phyloP scores from a whole-genome alignment of 148 eudicot genomes.

The Vaccinium myrtillus region DNA sequence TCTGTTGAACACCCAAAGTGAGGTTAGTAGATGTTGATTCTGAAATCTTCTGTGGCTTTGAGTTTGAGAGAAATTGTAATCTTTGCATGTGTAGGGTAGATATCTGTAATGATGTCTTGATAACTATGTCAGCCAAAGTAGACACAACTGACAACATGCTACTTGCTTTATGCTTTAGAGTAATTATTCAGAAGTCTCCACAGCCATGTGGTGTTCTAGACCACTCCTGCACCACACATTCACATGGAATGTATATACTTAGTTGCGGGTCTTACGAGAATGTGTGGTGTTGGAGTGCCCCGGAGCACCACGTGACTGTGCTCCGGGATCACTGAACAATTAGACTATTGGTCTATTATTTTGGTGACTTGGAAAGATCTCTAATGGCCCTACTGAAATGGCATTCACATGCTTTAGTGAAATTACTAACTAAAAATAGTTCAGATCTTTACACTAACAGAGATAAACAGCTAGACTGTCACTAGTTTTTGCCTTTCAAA shows the following conservation, averaged over 20 bases:
- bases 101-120: constrained; percentile 13
- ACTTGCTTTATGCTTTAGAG: constrained; percentile 18
- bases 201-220: no score
- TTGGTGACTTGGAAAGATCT: constrained; percentile 26
- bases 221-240: no score
- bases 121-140: constrained; percentile 9
- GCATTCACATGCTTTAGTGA: constrained; percentile 18
- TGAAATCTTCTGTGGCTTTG: constrained; percentile 9
- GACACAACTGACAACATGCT: constrained; percentile 15
- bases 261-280: no score
- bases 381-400: constrained; percentile 20
- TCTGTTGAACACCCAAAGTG: constrained; percentile 1
- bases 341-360: background rate
- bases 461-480: constrained; percentile 5
- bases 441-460: constrained; percentile 12
- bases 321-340: no score
- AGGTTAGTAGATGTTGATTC: constrained; percentile 12
- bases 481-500: background rate
- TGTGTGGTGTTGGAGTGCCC: no score
- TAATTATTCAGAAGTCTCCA: no score
- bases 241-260: no score
- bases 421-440: background rate
- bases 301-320: no score
- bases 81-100: background rate
- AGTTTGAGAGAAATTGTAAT: constrained; percentile 3